Evolutionary conservation across 495 filamentous ascomycete species (phyloP), one percentile per base, ranked within the genome.

Genomic region (Penicillium roqueforti): DNA sequence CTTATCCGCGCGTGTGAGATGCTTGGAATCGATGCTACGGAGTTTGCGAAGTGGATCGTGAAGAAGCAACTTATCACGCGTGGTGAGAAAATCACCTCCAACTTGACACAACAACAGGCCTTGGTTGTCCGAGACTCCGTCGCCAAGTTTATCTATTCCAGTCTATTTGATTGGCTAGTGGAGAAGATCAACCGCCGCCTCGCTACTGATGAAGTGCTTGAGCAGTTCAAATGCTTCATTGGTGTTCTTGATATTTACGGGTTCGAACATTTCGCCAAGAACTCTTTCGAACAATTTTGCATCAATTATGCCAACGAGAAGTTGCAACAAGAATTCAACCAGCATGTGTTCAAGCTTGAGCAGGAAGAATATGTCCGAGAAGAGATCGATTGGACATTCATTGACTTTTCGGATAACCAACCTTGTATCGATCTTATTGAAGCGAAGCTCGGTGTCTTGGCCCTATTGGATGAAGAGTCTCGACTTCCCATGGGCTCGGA

Each of bases 291-390:
- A 72, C 93, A 99, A 69, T 99, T 99, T 71, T 99, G 93, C 69
- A 99, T 99, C 80, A 99, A 99, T 74, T 99, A 97, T 61, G 93
- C 93, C 68, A 99, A 99, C 71, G 93, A 99, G 72, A 99, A 99
- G 70, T 75, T 99, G 31, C 93, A 99, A 66, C 93, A 99, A 66
- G 95, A 99, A 62, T 99, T 99, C 78, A 99, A 99, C 70, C 91
- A 95, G 70, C 93, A 99, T 61, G 93, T 99, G n/a, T 99, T 99
- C 83, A 96, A 97, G 68, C 82, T 99, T 18, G 93, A 99, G 69
- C 93, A 99, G 69, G 95, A 97, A 72, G 93, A 99, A 74, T 99
- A 99, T 72, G 81, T 97, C 11, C 82, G 88, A 28, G 93, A 99
- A 67, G 78, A 97, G 73, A 99, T 99, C 58, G 92, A 97, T 68